Evolutionary conservation across 495 filamentous ascomycete genomes (phyloP).

Genomic region (Sporormia fimetaria): DNA sequence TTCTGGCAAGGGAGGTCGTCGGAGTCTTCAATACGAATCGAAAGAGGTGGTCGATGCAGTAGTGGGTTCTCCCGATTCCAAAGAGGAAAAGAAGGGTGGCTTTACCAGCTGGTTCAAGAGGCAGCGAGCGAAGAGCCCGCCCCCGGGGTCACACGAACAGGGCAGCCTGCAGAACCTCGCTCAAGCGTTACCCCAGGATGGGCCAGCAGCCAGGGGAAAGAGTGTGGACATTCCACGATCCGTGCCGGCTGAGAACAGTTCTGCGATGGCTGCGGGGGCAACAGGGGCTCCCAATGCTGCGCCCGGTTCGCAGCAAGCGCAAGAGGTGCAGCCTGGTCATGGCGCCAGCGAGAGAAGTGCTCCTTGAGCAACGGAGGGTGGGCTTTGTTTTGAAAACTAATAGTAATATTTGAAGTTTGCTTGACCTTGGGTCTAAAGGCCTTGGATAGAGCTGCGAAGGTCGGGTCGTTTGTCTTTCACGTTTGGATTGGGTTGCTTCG

Average conservation of each 20-base stretch:
- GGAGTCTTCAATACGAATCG: constrained; percentile 48
- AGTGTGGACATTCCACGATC: constrained; percentile 23
- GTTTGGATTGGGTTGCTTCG: too few relatives aligned
- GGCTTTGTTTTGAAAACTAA: too few relatives aligned
- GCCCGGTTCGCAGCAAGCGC: neutral
- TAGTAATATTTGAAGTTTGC: too few relatives aligned
- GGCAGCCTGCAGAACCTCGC: neutral
- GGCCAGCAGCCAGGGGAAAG: constrained; percentile 18
- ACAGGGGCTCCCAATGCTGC: constrained; percentile 11
- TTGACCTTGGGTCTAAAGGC: too few relatives aligned
- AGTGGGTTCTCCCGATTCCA: constrained; percentile 22
- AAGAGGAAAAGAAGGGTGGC: constrained; percentile 52
- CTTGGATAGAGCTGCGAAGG: too few relatives aligned
- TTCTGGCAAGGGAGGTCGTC: constrained; percentile 36
- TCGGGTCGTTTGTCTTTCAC: too few relatives aligned
- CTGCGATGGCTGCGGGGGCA: too few relatives aligned
- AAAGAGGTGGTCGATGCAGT: constrained; percentile 28
- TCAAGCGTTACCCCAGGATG: constrained; percentile 7
- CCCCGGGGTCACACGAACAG: constrained; percentile 25
- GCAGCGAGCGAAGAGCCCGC: constrained; percentile 46
- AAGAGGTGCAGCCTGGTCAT: neutral
- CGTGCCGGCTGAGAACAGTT: constrained; percentile 9
- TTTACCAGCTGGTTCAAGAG: constrained; percentile 66
- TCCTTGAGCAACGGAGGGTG: too few relatives aligned
- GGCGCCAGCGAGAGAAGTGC: too few relatives aligned